Base-by-base conservation (phyloP, 1,139 yeast species). In the Debaryomycetaceae sp. region DNA sequence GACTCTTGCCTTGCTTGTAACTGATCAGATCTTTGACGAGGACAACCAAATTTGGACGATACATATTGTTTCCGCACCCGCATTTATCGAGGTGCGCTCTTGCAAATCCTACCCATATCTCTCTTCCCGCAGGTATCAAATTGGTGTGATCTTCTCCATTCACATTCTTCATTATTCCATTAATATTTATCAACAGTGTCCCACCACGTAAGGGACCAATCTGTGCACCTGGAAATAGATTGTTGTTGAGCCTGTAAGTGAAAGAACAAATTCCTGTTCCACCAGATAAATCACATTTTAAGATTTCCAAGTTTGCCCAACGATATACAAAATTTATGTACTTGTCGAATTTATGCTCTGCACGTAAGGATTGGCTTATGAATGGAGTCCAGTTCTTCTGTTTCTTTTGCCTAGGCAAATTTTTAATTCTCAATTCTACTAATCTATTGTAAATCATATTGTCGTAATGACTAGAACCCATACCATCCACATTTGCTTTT, bases 321-420 rank as follows among this genome's bases (percentile, higher is more conserved):
- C 73, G 50, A 48, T 66, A 69, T 6, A 70, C 59, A 30, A 69
- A 57, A 43, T 63, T 52, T 15, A 71, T 41, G 30, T 47, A 44
- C 31, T 53, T 53, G 47, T 70, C 75, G 45, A 51, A 56, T 4
- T 53, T 52, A 36, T 46, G 39, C 15, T 40, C 39, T 7, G 41
- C 39, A 37, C 69, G 54, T 19, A 54, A 57, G 2, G 34, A 35
- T 17, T 51, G 49, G 44, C 64, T 61, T 13, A 66, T 44, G 42
- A 70, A 58, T 0, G 77, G 76, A 2, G 74, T 67, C 77, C 77
- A 71, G 47, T 71, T 71, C 48, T 71, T 71, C 44, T 70, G 73
- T 26, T 49, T 56, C 9, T 45, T 46, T 14, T 51, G 52, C 17
- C 67, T 50, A 11, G 52, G 50, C 16, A 42, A 36, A 31, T 57